Evolutionary conservation across 257 asterid genomes (phyloP).

Genomic region (Knoxia roxburghii): DNA sequence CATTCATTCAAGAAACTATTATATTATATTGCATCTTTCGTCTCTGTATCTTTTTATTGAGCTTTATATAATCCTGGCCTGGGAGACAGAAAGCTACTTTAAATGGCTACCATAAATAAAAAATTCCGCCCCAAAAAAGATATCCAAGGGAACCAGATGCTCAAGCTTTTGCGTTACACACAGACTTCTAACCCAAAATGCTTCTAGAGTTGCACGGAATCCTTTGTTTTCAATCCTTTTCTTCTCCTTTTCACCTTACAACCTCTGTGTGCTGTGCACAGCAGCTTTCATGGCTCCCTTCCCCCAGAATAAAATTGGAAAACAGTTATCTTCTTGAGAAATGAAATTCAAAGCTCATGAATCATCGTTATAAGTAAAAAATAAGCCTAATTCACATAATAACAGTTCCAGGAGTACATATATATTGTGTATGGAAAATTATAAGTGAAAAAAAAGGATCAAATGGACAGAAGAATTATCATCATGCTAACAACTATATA

Average conservation of each 20-base stretch:
- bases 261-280: no score
- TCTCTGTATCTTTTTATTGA: neutral
- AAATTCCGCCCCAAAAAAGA: neutral
- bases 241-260: no score
- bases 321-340: no score
- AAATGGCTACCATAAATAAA: neutral
- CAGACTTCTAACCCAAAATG: neutral
- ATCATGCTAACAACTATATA: neutral
- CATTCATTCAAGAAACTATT: neutral
- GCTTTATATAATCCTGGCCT: no score
- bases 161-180: neutral
- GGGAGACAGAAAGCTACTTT: slow-evolving; percentile 3
- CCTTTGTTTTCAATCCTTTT: no score
- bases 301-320: no score
- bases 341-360: no score
- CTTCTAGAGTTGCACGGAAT: no score
- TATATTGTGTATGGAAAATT: neutral
- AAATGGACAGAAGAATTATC: neutral
- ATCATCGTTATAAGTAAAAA: no score
- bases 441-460: slow-evolving; percentile 7
- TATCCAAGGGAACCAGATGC: neutral
- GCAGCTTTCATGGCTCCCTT: no score
- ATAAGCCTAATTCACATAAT: no score
- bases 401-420: neutral
- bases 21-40: neutral